Base-by-base conservation (phyloP, 495 filamentous ascomycete genomes). In the Amphirosellinia nigrospora region DNA sequence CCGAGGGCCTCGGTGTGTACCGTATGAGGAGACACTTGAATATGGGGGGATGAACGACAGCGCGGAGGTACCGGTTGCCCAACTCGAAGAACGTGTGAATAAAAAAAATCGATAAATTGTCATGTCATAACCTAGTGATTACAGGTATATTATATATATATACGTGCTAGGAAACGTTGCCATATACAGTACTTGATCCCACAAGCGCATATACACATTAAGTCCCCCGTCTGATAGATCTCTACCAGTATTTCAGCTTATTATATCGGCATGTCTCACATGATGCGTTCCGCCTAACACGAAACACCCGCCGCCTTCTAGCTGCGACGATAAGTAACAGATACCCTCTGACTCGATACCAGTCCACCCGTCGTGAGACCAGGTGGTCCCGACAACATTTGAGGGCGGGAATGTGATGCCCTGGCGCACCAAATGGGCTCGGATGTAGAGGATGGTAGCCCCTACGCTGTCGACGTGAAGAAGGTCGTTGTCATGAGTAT, bases 361-460 rank as follows among this genome's bases (percentile, higher is more conserved):
- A 4, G 66, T 55, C 70, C 73, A 72, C 19, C 73, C 73, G 11
- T 72, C 70, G 68, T 72, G 73, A 32, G 70, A 71, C 73, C 73
- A 72, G 1, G 71, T 75, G 16, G 71, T 71, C 23, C 73, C 68
- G 23, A 73, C 70, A 10, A 75, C 68, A 34, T 72, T 69, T 1
- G 64, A 70, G 16, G 71, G 59, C 30, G 73, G 73, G 28, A 72
- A 72, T 11, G 67, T 65, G 39, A 73, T 69, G n/a, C 70, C 71
- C 23, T 71, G 73, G 21, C 73, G 73, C n/a, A 75, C 56, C 15
- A 73, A 28, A 13, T 64, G 45, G 16, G 71, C 71, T 5, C 69
- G 68, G 5, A 75, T 48, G 21, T 71, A 75, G 0, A 75, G 58
- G 8, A 75, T 63, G 11, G 71, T 73, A 30, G 70, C 70, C 48